A percentile compares a stretch with the other conserved stretches of the same genome.
These are phyloP conservation scores for Picea engelmannii DNA, from an alignment of 83 land plant species.

Conservation along the genomic window DNA sequence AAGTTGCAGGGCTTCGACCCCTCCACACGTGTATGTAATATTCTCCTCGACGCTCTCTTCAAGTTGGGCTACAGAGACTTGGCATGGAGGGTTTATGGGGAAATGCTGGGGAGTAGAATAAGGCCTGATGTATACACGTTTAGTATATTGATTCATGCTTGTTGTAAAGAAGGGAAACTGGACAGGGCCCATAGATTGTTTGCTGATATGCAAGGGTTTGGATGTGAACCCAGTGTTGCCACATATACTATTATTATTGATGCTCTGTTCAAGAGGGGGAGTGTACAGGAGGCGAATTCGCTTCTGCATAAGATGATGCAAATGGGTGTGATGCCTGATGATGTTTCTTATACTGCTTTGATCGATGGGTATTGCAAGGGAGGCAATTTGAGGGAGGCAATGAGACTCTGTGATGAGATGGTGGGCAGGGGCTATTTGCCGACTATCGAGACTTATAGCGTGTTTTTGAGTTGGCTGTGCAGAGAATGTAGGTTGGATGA, in stretches of 20 bases:
- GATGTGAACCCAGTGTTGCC: too few species aligned
- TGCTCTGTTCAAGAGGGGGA: too few species aligned
- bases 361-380: too few species aligned
- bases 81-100: slow-evolving; percentile 41
- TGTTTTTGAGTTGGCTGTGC: not conserved
- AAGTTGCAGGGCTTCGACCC: slow-evolving; percentile 9
- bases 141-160: slow-evolving; percentile 48
- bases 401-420: not conserved
- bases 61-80: slow-evolving; percentile 24
- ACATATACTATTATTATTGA: too few species aligned
- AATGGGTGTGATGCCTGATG: too few species aligned
- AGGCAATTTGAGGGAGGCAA: not conserved
- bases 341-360: too few species aligned
- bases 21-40: slow-evolving; percentile 35
- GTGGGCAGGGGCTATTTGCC: not conserved
- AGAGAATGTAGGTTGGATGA: not conserved
- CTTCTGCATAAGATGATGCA: too few species aligned
- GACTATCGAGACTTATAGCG: not conserved
- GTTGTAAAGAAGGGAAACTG: slow-evolving; percentile 49
- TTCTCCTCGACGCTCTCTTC: slow-evolving; percentile 35
- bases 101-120: slow-evolving; percentile 16
- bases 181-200: slow-evolving; percentile 31
- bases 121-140: slow-evolving; percentile 37
- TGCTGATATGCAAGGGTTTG: slow-evolving; percentile 41
- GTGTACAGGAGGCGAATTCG: too few species aligned